Evolutionary conservation across 495 filamentous ascomycete genomes (phyloP).

Genomic region (Astrothelium macrocarpum): DNA sequence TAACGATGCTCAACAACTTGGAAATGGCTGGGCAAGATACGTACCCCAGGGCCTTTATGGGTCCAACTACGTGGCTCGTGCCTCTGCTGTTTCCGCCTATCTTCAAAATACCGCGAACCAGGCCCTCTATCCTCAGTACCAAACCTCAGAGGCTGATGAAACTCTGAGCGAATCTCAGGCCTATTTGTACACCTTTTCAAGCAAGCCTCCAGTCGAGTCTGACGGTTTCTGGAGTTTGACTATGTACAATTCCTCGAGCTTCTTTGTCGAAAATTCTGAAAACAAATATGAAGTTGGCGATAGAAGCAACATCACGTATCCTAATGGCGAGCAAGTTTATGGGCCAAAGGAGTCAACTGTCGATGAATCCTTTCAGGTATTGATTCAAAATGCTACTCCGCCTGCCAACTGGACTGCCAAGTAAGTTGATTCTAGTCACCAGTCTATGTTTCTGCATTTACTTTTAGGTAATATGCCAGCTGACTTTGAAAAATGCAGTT

Average conservation of each 20-base stretch:
- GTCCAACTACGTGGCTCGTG: conserved; percentile 14
- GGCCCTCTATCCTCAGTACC: conserved; percentile 19
- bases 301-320: conserved; percentile 29
- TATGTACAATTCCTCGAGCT: conserved; percentile 22
- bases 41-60: conserved; percentile 12
- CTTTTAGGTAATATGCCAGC: background rate
- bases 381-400: conserved; percentile 28
- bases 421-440: background rate
- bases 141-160: background rate
- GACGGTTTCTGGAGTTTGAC: conserved; percentile 36
- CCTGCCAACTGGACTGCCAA: conserved; percentile 27
- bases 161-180: conserved; percentile 9
- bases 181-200: conserved; percentile 24
- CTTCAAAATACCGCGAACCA: conserved; percentile 12
- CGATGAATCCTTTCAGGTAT: conserved; percentile 17
- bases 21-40: conserved; percentile 10
- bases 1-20: background rate
- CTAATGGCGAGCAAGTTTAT: conserved; percentile 27
- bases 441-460: background rate
- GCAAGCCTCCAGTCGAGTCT: conserved; percentile 25
- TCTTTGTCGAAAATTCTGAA: conserved; percentile 25
- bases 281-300: conserved; percentile 28
- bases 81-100: conserved; percentile 17
- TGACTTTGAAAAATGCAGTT: no score
- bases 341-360: background rate